Evolutionary conservation across 164 flowering plant genomes (phyloP).

Genomic region (Amborella trichopoda): DNA sequence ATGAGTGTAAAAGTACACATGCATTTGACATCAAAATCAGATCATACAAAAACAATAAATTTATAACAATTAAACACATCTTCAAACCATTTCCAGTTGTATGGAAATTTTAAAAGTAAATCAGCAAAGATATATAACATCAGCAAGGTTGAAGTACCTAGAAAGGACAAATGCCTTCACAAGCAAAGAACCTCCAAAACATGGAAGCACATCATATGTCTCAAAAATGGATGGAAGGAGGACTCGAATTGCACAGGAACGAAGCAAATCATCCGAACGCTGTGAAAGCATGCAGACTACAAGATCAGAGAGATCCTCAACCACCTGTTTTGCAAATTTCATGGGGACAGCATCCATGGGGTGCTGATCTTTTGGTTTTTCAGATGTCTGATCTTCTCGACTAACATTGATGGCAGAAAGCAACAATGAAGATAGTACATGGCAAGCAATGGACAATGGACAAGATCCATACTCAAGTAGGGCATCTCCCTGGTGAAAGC

Average conservation of each 20-base stretch:
- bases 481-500: conserved; percentile 11
- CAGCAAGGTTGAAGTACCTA: too few relatives aligned
- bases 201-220: conserved; percentile 29
- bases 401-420: conserved; percentile 31
- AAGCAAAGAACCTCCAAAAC: conserved; percentile 25
- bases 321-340: conserved; percentile 33
- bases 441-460: conserved; percentile 46
- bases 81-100: too few relatives aligned
- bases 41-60: too few relatives aligned
- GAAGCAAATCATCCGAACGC: conserved; percentile 42
- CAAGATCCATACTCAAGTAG: conserved; percentile 12
- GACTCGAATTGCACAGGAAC: conserved; percentile 44
- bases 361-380: conserved; percentile 12
- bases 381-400: conserved; percentile 9
- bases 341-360: conserved; percentile 18
- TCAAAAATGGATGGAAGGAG: conserved; percentile 59
- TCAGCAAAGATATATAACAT: too few relatives aligned
- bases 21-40: neutral
- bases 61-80: too few relatives aligned
- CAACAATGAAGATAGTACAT: conserved; percentile 40
- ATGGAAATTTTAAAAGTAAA: too few relatives aligned
- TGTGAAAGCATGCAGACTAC: conserved; percentile 46
- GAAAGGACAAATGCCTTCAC: conserved; percentile 26
- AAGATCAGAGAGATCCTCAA: conserved; percentile 56
- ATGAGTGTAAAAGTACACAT: neutral